Conservation (phyloP, 306 rosid species). For the Vigna mungo region DNA sequence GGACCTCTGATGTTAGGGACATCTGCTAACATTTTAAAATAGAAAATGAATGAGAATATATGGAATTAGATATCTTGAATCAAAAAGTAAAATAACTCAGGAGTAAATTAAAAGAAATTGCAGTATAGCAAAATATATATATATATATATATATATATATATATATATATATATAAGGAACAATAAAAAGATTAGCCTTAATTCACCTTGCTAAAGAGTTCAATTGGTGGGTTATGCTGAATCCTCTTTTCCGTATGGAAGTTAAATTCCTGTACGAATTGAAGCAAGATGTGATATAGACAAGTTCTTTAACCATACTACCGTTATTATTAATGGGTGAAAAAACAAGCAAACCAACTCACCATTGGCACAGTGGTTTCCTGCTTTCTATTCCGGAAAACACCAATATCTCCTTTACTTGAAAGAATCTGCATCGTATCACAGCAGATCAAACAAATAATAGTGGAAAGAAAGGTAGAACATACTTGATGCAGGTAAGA, state of each 20-base stretch:
- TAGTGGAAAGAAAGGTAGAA: slow-evolving; percentile 14
- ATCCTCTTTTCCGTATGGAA: slow-evolving; percentile 72
- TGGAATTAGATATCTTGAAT: slow-evolving; percentile 23
- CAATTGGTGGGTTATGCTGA: slow-evolving; percentile 72
- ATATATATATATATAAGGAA: neutral
- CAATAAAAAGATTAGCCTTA: slow-evolving; percentile 7
- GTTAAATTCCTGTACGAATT: slow-evolving; percentile 73
- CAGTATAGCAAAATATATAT: neutral
- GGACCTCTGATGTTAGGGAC: slow-evolving; percentile 69
- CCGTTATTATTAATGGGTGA: neutral
- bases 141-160: too few species aligned
- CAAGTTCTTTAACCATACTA: neutral
- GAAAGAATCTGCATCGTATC: slow-evolving; percentile 75
- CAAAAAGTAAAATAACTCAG: neutral
- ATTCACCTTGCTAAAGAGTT: slow-evolving; percentile 89
- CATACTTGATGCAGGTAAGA: slow-evolving; percentile 19
- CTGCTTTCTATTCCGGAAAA: slow-evolving; percentile 78
- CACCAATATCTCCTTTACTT: slow-evolving; percentile 89
- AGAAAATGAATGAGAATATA: slow-evolving; percentile 32
- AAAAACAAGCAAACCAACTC: slow-evolving; percentile 41
- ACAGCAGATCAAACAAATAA: slow-evolving; percentile 28
- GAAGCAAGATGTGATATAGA: slow-evolving; percentile 44
- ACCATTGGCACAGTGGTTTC: slow-evolving; percentile 86
- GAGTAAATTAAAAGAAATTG: slow-evolving; percentile 26
- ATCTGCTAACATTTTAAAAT: slow-evolving; percentile 59